These are phyloP conservation scores for Saccharomycopsis sp. DNA, from an alignment of 805 yeast genomes.

Conservation along the genomic window DNA sequence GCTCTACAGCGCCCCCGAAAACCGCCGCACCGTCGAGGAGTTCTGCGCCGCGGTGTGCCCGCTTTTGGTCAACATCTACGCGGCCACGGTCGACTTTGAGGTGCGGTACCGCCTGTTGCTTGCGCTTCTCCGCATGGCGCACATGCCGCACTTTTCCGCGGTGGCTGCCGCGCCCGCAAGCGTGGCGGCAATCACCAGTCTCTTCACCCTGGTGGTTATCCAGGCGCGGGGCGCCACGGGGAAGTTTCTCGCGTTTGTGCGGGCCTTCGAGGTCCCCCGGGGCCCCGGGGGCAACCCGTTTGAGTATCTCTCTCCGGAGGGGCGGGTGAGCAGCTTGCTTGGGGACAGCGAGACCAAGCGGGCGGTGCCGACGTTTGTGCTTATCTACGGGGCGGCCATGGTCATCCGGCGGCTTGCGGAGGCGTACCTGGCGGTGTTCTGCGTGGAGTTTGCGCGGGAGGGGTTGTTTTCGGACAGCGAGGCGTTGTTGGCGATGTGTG, in stretches of 20 bases:
- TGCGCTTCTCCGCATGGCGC: constrained; percentile 29
- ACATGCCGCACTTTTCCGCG: background rate
- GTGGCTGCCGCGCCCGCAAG: constrained; percentile 19
- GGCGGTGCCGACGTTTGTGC: constrained; percentile 31
- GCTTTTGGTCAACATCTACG: constrained; percentile 54
- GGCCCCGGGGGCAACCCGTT: background rate
- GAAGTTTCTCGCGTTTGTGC: background rate
- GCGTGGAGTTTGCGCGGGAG: constrained; percentile 55
- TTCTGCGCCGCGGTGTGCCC: constrained; percentile 46
- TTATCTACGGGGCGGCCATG: constrained; percentile 46
- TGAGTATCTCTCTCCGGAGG: constrained; percentile 9
- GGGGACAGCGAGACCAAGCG: constrained; percentile 18
- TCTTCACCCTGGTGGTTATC: constrained; percentile 56
- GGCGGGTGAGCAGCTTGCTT: constrained; percentile 21
- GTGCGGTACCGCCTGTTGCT: constrained; percentile 52
- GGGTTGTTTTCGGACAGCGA: constrained; percentile 56
- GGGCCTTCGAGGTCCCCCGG: background rate
- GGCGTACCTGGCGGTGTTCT: constrained; percentile 38
- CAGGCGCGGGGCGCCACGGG: constrained; percentile 27
- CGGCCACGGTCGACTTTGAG: constrained; percentile 63
- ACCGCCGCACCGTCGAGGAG: constrained; percentile 23
- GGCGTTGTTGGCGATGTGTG: constrained; percentile 27
- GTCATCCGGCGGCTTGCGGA: constrained; percentile 39
- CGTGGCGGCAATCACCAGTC: constrained; percentile 33
- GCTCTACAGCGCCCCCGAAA: constrained; percentile 12